Percentiles rank a stretch among this genome's conserved stretches.
phyloP scores from a whole-genome alignment of 805 yeast genomes.

The Yarrowia hollandica region DNA sequence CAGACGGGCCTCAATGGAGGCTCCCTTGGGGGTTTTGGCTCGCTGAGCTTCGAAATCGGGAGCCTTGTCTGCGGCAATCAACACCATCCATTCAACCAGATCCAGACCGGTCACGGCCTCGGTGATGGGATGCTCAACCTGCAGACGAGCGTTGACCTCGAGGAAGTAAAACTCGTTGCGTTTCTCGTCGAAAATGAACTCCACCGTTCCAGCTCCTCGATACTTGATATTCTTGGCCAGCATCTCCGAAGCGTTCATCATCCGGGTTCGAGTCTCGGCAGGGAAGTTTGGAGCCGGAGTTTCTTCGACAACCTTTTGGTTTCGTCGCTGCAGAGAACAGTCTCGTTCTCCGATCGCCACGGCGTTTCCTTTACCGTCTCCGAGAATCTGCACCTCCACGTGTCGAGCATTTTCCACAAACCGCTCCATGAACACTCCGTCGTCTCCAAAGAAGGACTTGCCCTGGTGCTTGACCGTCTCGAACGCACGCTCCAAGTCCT shows the following conservation, averaged over 20 bases:
- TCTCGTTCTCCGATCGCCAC: conserved; percentile 96
- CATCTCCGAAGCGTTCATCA: conserved; percentile 83
- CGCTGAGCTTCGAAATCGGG: conserved; percentile 63
- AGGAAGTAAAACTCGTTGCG: conserved; percentile 90
- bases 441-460: conserved; percentile 85
- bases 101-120: conserved; percentile 94
- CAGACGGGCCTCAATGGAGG: conserved; percentile 93
- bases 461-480: conserved; percentile 94
- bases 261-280: conserved; percentile 65
- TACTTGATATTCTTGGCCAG: conserved; percentile 81
- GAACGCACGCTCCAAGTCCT: conserved; percentile 80
- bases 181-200: conserved; percentile 83
- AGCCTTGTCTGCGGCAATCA: conserved; percentile 84
- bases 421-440: conserved; percentile 93
- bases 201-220: conserved; percentile 97
- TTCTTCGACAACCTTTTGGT: conserved; percentile 94
- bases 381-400: conserved; percentile 94
- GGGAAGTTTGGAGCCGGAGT: conserved; percentile 97
- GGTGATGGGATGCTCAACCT: conserved; percentile 97
- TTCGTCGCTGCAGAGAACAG: conserved; percentile 95
- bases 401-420: conserved; percentile 95
- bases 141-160: conserved; percentile 95
- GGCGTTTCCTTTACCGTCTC: conserved; percentile 92
- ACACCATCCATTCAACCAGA: conserved; percentile 94
- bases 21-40: conserved; percentile 67